Conservation (phyloP, 2,329 filamentous ascomycete species). For the Aspergillus uvarum region DNA sequence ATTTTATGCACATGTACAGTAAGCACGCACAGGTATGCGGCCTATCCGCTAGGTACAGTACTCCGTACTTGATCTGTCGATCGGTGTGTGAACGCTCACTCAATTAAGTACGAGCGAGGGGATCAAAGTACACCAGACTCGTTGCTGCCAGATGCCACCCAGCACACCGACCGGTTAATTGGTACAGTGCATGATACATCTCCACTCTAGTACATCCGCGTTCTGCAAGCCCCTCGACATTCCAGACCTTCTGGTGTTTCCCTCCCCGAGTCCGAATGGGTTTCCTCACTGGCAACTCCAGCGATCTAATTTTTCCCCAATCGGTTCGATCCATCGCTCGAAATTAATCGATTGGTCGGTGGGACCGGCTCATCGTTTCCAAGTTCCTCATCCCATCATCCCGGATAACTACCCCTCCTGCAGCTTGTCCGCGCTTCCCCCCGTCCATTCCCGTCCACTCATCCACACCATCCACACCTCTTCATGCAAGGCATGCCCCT, state of each 20-base stretch:
- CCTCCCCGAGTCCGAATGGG: no score
- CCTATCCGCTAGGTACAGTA: not conserved
- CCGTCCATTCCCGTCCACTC: not conserved
- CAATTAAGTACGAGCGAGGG: not conserved
- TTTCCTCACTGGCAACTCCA: no score
- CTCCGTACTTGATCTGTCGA: not conserved
- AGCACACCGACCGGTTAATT: not conserved
- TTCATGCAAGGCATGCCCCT: conserved; percentile 15
- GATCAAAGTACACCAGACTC: conserved; percentile 1
- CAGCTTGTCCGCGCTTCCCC: conserved; percentile 9
- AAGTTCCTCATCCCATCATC: conserved; percentile 11
- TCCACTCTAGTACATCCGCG: not conserved
- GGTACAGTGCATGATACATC: not conserved
- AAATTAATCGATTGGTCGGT: conserved; percentile 15
- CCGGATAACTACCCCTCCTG: conserved; percentile 16
- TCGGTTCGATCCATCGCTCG: no score
- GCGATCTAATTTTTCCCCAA: no score
- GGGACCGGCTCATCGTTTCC: not conserved
- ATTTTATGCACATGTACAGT: not conserved
- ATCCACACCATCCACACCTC: conserved; percentile 11
- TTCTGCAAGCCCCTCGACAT: conserved; percentile 8
- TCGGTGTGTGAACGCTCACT: not conserved
- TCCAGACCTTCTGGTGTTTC: not conserved
- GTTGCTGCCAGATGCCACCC: not conserved
- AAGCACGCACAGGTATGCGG: not conserved